These are phyloP conservation scores for Cutaneotrichosporon sp. DNA, from an alignment of 1,284 basidiomycete genomes.

Conservation along the genomic window DNA sequence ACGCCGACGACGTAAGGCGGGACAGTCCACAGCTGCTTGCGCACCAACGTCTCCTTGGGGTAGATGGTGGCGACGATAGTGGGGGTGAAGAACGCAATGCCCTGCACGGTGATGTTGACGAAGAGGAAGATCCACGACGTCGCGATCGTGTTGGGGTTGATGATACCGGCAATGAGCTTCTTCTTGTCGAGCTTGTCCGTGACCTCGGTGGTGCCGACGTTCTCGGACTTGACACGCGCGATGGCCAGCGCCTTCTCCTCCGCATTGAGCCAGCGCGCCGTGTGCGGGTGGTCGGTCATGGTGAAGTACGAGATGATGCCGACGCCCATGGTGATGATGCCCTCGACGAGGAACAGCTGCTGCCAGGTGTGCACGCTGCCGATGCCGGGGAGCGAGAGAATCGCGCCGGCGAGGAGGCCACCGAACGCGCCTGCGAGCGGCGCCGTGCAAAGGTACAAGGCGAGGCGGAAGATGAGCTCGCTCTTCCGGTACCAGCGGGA, in stretches of 20 bases:
- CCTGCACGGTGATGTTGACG: constrained; percentile 46
- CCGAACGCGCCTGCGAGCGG: constrained; percentile 24
- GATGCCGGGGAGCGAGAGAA: constrained; percentile 26
- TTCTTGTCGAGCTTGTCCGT: constrained; percentile 17
- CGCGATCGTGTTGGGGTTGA: constrained; percentile 32
- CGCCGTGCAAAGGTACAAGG: constrained; percentile 21
- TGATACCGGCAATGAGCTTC: constrained; percentile 22
- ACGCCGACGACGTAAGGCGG: constrained; percentile 48
- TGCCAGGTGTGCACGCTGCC: constrained; percentile 28
- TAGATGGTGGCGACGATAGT: constrained; percentile 38
- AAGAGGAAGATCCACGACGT: constrained; percentile 49
- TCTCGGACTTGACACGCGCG: constrained; percentile 31
- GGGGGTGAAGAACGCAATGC: constrained; percentile 36
- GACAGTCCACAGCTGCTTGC: constrained; percentile 48
- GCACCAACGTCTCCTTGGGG: constrained; percentile 26
- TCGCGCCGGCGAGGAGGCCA: constrained; percentile 26
- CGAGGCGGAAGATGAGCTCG: constrained; percentile 23
- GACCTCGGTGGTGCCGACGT: constrained; percentile 29
- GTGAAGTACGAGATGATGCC: constrained; percentile 30
- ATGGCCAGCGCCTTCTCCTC: constrained; percentile 33
- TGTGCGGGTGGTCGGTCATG: constrained; percentile 33
- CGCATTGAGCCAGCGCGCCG: constrained; percentile 29
- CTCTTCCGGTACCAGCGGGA: constrained; percentile 28
- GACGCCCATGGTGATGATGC: constrained; percentile 39
- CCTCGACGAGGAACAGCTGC: constrained; percentile 37